Evolutionary conservation across 1,284 basidiomycete genomes (phyloP), one percentile per base, ranked within the genome.

Genomic region (Ustilago nuda): DNA sequence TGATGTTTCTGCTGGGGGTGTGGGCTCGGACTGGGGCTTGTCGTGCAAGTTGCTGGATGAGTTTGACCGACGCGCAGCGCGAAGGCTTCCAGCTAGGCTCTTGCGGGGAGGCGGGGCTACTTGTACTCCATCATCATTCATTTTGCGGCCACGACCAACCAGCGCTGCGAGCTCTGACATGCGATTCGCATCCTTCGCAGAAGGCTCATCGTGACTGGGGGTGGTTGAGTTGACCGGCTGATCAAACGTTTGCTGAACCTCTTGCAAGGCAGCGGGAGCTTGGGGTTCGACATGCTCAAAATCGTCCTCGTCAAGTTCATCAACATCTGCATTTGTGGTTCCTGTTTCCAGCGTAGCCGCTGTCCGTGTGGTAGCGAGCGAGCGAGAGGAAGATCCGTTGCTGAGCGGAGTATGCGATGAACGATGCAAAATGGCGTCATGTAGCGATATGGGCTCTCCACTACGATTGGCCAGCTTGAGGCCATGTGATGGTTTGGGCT

Each of bases 151-250:
- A 33, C 72, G 72, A 19, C 61, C 60, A 19, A 64, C 65, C 19
- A 76, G 66, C 7, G 65, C 58, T 19, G 73, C 73, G n/a, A 76
- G 64, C 60, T 76, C 65, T 39, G 71, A 58, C 73, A 72, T 76
- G 45, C 68, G 72, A 56, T 66, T 55, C 8, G 57, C n/a, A n/a
- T 48, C 56, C 0, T 41, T 43, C 12, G 45, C 54, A n/a, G 53
- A 12, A 15, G 12, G 23, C 4, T 43, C 19, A 41, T 51, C 33
- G 11, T 43, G 11, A 33, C 37, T 19, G 12, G 15, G 15, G 17
- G 43, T n/a, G 13, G 8, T 32, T 17, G 50, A 19, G n/a, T 23
- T 13, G 11, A 37, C 17, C 17, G 27, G 45, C 17, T 33, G 17
- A 12, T 36, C 33, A 4, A 36, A 9, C 32, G 19, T 11, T 9